Evolutionary conservation across 352 stramenopile species (phyloP).

Genomic region (Phytophthora multivora): DNA sequence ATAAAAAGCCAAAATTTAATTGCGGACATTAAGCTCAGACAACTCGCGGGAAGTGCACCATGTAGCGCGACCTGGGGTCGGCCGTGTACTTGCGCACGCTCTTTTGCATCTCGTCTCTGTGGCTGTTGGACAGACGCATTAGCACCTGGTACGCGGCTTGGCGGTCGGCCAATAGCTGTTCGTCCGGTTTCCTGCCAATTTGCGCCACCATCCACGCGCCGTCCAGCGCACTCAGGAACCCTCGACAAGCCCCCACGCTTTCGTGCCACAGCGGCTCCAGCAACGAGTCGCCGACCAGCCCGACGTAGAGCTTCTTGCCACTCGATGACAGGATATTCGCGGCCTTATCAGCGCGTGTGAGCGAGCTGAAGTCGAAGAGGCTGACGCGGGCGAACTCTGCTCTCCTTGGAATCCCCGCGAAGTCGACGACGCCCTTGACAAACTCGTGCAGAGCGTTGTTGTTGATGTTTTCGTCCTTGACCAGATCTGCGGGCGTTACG

Average conservation of each 20-base stretch:
- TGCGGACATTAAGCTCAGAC: slow-evolving; percentile 9
- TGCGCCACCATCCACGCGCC: slow-evolving; percentile 71
- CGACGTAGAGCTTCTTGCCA: slow-evolving; percentile 75
- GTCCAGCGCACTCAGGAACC: slow-evolving; percentile 77
- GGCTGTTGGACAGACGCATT: slow-evolving; percentile 58
- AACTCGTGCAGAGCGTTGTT: slow-evolving; percentile 53
- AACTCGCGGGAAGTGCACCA: slow-evolving; percentile 50
- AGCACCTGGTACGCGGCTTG: slow-evolving; percentile 65
- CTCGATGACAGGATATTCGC: slow-evolving; percentile 59
- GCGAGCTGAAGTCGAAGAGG: slow-evolving; percentile 81
- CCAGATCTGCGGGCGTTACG: slow-evolving; percentile 50
- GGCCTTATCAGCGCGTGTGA: slow-evolving; percentile 68
- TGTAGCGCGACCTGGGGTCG: slow-evolving; percentile 71
- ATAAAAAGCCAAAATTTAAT: no score
- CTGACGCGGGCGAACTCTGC: slow-evolving; percentile 60
- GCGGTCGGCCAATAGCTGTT: slow-evolving; percentile 68
- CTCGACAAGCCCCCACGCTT: slow-evolving; percentile 64
- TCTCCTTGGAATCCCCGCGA: slow-evolving; percentile 67
- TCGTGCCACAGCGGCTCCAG: slow-evolving; percentile 84
- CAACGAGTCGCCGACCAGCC: slow-evolving; percentile 72
- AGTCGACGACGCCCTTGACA: slow-evolving; percentile 60
- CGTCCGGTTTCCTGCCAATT: slow-evolving; percentile 59
- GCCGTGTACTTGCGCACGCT: slow-evolving; percentile 79
- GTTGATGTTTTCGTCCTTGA: slow-evolving; percentile 67
- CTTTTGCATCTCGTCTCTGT: slow-evolving; percentile 67